These are phyloP conservation scores for Eimeria brunetti DNA, from an alignment of 169 alveolate genomes.

Conservation along the genomic window DNA sequence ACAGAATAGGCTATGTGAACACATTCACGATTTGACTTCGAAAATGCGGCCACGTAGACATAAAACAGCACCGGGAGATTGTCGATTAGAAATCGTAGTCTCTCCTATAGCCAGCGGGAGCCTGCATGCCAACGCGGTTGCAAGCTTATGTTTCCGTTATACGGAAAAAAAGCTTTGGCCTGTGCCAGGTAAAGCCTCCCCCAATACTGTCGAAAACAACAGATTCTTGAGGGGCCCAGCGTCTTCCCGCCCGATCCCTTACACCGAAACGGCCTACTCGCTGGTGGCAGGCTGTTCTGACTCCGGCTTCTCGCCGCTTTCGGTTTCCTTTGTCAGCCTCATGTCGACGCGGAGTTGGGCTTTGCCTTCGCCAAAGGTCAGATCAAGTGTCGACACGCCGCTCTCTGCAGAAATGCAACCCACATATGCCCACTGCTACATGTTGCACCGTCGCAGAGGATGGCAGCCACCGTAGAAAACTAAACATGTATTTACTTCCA, in stretches of 20 bases:
- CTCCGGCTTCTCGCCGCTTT: too few relatives aligned
- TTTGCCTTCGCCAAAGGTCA: neutral
- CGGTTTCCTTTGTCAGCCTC: neutral
- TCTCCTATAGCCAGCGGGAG: neutral
- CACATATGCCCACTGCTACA: too few relatives aligned
- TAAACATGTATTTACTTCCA: too few relatives aligned
- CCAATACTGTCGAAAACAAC: neutral
- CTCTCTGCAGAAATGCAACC: neutral
- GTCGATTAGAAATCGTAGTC: neutral
- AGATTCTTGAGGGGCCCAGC: neutral
- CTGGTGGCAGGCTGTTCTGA: too few relatives aligned
- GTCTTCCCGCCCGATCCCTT: neutral
- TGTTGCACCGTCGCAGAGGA: too few relatives aligned
- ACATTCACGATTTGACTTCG: neutral
- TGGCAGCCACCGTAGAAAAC: too few relatives aligned
- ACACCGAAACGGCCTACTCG: neutral
- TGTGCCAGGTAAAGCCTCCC: neutral
- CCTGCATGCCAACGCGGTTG: neutral
- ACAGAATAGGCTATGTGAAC: too few relatives aligned
- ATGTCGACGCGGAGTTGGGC: neutral
- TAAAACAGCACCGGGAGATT: neutral
- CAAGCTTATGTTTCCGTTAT: neutral
- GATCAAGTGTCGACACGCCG: neutral
- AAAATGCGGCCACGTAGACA: neutral
- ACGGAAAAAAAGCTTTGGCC: neutral